Conservation (phyloP, 768 basidiomycete species). For the Coprinopsis cinerea region DNA sequence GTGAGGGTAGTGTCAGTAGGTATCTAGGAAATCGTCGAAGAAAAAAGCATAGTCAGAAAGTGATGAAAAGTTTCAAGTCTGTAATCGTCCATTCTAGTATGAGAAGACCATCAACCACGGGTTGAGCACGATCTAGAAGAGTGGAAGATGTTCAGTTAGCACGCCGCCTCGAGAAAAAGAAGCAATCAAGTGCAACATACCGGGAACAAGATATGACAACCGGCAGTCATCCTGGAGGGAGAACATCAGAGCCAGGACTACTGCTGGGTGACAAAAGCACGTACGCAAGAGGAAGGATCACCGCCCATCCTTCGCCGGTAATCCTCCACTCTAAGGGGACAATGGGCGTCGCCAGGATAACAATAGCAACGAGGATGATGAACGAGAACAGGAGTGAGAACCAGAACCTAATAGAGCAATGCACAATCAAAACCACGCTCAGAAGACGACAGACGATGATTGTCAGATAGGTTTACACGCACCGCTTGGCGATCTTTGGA, state of each 20-base stretch:
- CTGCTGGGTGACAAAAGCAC: slow-evolving; percentile 17
- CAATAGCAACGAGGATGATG: slow-evolving; percentile 49
- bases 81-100: slow-evolving; percentile 25
- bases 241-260: not conserved
- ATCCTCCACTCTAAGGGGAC: slow-evolving; percentile 57
- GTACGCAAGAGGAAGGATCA: slow-evolving; percentile 65
- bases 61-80: not conserved
- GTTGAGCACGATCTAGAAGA: slow-evolving; percentile 34
- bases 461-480: slow-evolving; percentile 24
- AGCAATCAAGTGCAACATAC: slow-evolving; percentile 31
- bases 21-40: not conserved
- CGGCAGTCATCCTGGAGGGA: slow-evolving; percentile 48
- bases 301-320: slow-evolving; percentile 58
- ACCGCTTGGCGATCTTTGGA: slow-evolving; percentile 73
- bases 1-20: no score
- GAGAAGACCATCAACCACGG: slow-evolving; percentile 69
- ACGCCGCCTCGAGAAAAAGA: slow-evolving; percentile 4
- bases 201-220: slow-evolving; percentile 68
- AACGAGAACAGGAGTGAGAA: slow-evolving; percentile 50
- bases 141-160: slow-evolving; percentile 4
- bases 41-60: not conserved
- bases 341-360: slow-evolving; percentile 41
- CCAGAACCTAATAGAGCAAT: slow-evolving; percentile 40
- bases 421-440: slow-evolving; percentile 21
- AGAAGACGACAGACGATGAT: not conserved